Conservation (phyloP, 495 filamentous ascomycete genomes). For the Sordaria brevicollis region DNA sequence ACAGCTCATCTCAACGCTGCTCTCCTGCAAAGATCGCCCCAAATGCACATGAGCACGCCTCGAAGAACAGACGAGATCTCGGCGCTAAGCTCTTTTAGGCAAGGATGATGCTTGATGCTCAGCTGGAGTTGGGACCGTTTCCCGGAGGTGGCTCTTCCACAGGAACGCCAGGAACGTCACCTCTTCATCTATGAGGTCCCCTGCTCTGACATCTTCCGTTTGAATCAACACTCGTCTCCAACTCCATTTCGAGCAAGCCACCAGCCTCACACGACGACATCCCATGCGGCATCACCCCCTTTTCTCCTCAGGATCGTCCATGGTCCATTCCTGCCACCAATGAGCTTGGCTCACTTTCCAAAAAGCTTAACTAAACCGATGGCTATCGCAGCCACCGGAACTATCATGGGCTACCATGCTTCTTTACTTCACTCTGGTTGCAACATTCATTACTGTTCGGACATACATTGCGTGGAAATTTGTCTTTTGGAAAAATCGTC, state of each 20-base stretch:
- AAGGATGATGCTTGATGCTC: background rate
- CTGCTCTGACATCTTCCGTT: background rate
- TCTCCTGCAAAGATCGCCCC: background rate
- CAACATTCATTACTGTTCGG: background rate
- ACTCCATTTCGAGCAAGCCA: background rate
- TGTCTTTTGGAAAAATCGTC: background rate
- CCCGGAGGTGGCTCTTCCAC: background rate
- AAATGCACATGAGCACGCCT: background rate
- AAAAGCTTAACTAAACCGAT: background rate
- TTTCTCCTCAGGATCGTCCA: background rate
- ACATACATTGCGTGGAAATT: background rate
- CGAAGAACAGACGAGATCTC: background rate
- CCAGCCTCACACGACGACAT: background rate
- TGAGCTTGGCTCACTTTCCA: background rate
- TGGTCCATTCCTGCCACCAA: background rate
- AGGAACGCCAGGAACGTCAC: background rate
- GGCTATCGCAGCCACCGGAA: background rate
- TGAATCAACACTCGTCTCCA: background rate
- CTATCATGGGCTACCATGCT: background rate
- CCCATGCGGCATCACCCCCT: background rate
- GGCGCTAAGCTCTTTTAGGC: background rate
- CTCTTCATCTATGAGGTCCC: background rate
- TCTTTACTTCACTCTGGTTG: background rate
- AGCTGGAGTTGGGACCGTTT: background rate
- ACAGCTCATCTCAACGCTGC: background rate